These are phyloP conservation scores for Bolboschoenoplectus hybrid DNA, from an alignment of 202 grass and related monocot genomes.

Conservation along the genomic window DNA sequence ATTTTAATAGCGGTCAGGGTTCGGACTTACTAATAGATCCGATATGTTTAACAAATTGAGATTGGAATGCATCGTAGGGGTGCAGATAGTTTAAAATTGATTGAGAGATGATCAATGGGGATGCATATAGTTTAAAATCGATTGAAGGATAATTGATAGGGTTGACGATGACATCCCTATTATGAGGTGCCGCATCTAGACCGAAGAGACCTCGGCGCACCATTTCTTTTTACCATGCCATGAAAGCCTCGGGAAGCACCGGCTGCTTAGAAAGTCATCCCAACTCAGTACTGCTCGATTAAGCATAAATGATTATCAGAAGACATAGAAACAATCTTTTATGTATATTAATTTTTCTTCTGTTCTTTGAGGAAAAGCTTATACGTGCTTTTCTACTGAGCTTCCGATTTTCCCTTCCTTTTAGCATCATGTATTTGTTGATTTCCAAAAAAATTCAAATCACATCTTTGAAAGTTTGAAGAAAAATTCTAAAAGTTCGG, in stretches of 20 bases:
- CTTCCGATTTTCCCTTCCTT: background rate
- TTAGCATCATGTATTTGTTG: background rate
- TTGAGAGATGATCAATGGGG: background rate
- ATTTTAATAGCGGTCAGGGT: background rate
- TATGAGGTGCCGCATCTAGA: conserved; percentile 58
- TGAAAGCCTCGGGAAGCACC: conserved; percentile 40
- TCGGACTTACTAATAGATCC: too few relatives aligned
- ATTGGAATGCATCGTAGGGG: background rate
- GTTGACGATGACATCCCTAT: conserved; percentile 67
- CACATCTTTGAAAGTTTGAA: background rate
- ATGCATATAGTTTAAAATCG: conserved; percentile 1
- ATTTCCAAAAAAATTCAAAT: background rate
- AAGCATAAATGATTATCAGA: background rate
- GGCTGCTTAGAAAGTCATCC: conserved; percentile 34
- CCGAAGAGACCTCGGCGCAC: conserved; percentile 70
- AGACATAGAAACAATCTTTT: background rate
- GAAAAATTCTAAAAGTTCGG: background rate
- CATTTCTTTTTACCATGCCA: conserved; percentile 48
- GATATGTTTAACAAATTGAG: too few relatives aligned
- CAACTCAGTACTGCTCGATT: conserved; percentile 12
- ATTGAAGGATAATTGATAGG: conserved; percentile 49
- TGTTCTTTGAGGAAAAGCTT: background rate
- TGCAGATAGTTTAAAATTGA: background rate
- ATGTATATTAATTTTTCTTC: background rate
- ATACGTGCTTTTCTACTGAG: background rate